phyloP scores from a whole-genome alignment of 495 filamentous ascomycete genomes.

The Articulospora tetracladia region DNA sequence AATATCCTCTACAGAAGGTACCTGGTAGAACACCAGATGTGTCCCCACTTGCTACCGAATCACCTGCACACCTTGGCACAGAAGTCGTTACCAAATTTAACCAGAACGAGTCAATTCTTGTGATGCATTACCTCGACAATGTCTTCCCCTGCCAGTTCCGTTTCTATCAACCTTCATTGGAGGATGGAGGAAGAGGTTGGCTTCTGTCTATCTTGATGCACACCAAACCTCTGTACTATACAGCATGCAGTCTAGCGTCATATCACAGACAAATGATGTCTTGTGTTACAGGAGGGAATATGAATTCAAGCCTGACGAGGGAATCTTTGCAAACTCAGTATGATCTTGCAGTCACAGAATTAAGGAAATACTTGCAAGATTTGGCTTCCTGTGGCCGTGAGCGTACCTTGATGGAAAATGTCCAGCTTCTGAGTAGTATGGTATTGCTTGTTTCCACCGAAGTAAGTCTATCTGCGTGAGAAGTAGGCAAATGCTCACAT shows the following conservation, averaged over 20 bases:
- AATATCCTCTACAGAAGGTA: no score
- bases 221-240: slow-evolving; percentile 9
- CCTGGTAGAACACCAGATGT: no score
- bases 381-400: neutral
- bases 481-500: neutral
- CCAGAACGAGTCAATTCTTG: neutral
- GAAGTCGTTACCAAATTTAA: neutral
- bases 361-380: neutral
- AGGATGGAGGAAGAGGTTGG: slow-evolving; percentile 12
- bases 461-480: neutral
- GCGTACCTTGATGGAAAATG: neutral
- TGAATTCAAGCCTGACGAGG: neutral
- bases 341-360: neutral
- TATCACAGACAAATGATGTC: slow-evolving; percentile 6
- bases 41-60: no score
- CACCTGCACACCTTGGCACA: neutral
- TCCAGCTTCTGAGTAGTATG: neutral
- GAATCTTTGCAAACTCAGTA: neutral
- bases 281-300: neutral
- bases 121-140: slow-evolving; percentile 16
- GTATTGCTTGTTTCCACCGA: slow-evolving; percentile 2
- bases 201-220: slow-evolving; percentile 8
- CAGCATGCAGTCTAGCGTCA: slow-evolving; percentile 9
- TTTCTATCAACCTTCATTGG: slow-evolving; percentile 2
- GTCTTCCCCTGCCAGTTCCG: slow-evolving; percentile 17